A percentile compares a stretch with the other conserved stretches of the same genome.
Evolutionary conservation across 176 grass and related monocot genomes (phyloP).

Genomic region (Oryza longistaminata): DNA sequence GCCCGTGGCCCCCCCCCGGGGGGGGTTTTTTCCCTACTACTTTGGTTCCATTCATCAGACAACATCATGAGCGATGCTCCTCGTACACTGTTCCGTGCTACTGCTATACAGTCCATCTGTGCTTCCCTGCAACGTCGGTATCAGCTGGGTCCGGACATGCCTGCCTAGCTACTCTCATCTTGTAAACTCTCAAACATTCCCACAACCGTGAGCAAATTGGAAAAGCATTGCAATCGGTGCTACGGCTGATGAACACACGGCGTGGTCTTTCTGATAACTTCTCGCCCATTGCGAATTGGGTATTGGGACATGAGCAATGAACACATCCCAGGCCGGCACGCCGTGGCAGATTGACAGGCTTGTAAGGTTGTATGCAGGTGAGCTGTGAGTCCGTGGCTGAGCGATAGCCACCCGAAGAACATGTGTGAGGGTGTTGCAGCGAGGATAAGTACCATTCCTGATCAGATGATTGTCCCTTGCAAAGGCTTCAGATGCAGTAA

Average conservation of each 20-base stretch:
- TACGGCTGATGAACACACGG: background rate
- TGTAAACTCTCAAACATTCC: background rate
- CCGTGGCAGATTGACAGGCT: constrained; percentile 27
- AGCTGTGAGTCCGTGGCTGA: background rate
- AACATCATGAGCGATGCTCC: background rate
- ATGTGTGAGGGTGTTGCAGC: background rate
- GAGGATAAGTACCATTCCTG: background rate
- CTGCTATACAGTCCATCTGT: background rate
- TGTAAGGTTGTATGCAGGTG: background rate
- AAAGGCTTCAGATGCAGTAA: background rate
- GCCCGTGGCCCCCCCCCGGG: too few species aligned
- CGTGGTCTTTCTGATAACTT: background rate
- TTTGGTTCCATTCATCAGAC: background rate
- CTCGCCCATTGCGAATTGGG: constrained; percentile 7
- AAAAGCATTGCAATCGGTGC: background rate
- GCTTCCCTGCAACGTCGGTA: background rate
- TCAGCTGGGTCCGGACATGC: background rate
- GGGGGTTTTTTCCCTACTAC: too few species aligned
- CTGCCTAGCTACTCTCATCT: background rate
- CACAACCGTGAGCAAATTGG: background rate
- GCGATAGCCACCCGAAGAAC: background rate
- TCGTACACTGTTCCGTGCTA: background rate
- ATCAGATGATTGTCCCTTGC: background rate
- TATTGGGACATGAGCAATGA: background rate
- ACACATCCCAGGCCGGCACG: background rate